These are phyloP conservation scores for Hymenoscyphus occultus DNA, from an alignment of 2,329 filamentous ascomycete species.

Conservation along the genomic window DNA sequence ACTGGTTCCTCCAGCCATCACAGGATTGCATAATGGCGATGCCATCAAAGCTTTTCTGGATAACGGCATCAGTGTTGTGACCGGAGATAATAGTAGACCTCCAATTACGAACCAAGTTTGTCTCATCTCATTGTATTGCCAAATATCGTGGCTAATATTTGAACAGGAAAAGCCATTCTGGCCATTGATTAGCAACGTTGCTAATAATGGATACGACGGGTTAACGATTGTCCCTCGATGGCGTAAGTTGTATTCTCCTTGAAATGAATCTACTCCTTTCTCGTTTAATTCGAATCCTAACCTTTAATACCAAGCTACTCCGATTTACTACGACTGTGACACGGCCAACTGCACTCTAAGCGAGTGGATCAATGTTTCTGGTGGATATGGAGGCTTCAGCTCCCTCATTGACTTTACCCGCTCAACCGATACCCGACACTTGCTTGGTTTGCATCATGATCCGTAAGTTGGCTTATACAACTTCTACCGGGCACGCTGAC, in stretches of 20 bases:
- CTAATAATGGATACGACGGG: slow-evolving; percentile 52
- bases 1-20: slow-evolving; percentile 60
- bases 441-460: slow-evolving; percentile 46
- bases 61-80: slow-evolving; percentile 55
- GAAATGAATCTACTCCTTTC: background rate
- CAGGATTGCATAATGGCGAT: slow-evolving; percentile 61
- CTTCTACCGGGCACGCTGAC: background rate
- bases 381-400: slow-evolving; percentile 49
- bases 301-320: background rate
- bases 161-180: slow-evolving; percentile 42
- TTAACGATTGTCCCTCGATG: slow-evolving; percentile 57
- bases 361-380: slow-evolving; percentile 59
- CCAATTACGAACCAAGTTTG: slow-evolving; percentile 47
- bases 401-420: slow-evolving; percentile 49
- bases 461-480: background rate
- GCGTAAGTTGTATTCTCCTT: slow-evolving; percentile 22
- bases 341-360: slow-evolving; percentile 50
- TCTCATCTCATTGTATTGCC: background rate
- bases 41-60: slow-evolving; percentile 55
- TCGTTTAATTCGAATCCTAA: background rate
- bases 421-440: slow-evolving; percentile 50
- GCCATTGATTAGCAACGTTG: slow-evolving; percentile 52
- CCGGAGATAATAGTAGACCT: slow-evolving; percentile 59
- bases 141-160: background rate
- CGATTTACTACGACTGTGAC: slow-evolving; percentile 42